Conservation (phyloP, 805 yeast genomes). For the Saccharomyces jurei region DNA sequence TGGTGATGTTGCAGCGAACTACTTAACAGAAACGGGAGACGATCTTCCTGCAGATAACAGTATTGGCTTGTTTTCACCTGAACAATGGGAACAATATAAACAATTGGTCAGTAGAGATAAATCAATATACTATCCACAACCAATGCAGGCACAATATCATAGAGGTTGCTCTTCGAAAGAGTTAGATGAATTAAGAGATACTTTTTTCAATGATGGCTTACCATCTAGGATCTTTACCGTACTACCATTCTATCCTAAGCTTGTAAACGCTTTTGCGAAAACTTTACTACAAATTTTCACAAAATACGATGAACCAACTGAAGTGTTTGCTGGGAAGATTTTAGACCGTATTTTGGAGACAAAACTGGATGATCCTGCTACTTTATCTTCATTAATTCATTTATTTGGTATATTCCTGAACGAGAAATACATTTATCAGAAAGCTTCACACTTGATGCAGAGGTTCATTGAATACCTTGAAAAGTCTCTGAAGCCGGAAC, state of each 20-base stretch:
- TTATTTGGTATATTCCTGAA: constrained; percentile 38
- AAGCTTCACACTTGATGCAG: constrained; percentile 29
- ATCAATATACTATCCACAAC: constrained; percentile 14
- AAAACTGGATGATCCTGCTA: constrained; percentile 22
- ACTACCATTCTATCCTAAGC: constrained; percentile 37
- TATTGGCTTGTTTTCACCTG: constrained; percentile 24
- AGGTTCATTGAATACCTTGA: constrained; percentile 33
- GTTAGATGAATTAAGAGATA: constrained; percentile 34
- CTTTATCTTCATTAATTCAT: constrained; percentile 35
- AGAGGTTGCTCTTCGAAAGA: constrained; percentile 35
- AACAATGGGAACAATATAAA: constrained; percentile 27
- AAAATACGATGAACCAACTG: constrained; percentile 28
- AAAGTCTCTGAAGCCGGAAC: constrained; percentile 31
- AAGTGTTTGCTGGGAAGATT: constrained; percentile 32
- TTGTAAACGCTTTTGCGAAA: constrained; percentile 33
- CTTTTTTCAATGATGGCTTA: constrained; percentile 28
- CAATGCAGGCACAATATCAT: constrained; percentile 34
- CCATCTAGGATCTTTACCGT: constrained; percentile 37
- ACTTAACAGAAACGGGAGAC: constrained; percentile 30
- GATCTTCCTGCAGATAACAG: constrained; percentile 21
- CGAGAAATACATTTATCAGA: constrained; percentile 33
- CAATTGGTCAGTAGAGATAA: background rate
- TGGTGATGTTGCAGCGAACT: constrained; percentile 24
- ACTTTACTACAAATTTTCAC: constrained; percentile 33
- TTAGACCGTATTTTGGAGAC: constrained; percentile 34